These are phyloP conservation scores for Datura wrightii DNA, from an alignment of 257 asterid species.

Conservation along the genomic window DNA sequence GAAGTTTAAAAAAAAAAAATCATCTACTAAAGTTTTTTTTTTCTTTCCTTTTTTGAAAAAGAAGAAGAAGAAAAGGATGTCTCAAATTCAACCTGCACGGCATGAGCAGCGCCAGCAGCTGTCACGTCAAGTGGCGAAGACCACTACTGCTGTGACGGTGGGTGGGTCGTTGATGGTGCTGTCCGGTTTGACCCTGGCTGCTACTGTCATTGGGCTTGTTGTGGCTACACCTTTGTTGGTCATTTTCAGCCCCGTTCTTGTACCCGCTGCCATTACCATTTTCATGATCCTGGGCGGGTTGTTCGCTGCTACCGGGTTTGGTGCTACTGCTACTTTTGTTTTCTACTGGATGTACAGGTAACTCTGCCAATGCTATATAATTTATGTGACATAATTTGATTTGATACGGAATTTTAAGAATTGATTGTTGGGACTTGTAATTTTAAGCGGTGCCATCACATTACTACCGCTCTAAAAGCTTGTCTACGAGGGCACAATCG, in stretches of 20 bases:
- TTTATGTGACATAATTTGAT: not conserved
- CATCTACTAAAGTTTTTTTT: not conserved
- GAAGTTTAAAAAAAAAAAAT: not conserved
- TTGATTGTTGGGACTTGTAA: no score
- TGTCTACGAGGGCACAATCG: no score
- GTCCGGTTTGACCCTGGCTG: constrained; percentile 76
- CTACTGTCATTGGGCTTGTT: constrained; percentile 79
- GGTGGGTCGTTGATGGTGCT: constrained; percentile 86
- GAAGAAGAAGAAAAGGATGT: not conserved
- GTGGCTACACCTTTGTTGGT: constrained; percentile 80
- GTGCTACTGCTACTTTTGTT: constrained; percentile 78
- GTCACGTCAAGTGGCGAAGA: constrained; percentile 72
- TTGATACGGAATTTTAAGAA: no score
- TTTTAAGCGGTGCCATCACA: no score
- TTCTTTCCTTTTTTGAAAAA: no score
- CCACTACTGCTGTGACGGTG: constrained; percentile 87
- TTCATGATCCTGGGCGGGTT: constrained; percentile 70
- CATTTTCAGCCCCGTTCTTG: constrained; percentile 85
- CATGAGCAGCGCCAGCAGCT: constrained; percentile 51
- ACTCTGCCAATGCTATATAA: no score
- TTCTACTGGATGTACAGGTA: constrained; percentile 89
- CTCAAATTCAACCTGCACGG: constrained; percentile 19
- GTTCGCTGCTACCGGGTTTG: constrained; percentile 68
- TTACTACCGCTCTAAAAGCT: no score
- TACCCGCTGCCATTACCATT: constrained; percentile 70